Evolutionary conservation across 2,329 filamentous ascomycete species (phyloP).

Genomic region (Curvularia sp.): DNA sequence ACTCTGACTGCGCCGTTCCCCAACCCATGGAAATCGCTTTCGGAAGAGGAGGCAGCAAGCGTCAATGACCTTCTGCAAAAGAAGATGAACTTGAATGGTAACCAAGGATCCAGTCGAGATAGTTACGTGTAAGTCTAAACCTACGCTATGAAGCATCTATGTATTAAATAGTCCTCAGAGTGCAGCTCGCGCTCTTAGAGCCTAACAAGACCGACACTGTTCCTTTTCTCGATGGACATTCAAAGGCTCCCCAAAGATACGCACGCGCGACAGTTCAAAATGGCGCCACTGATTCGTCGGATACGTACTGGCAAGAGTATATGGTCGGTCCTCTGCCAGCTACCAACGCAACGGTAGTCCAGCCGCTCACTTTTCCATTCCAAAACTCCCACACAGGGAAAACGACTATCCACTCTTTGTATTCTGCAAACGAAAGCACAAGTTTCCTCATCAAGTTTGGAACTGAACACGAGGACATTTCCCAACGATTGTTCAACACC

Average conservation of each 20-base stretch:
- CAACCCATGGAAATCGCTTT: slow-evolving; percentile 23
- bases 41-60: slow-evolving; percentile 19
- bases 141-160: background rate
- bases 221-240: slow-evolving; percentile 22
- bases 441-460: slow-evolving; percentile 18
- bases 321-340: slow-evolving; percentile 61
- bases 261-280: slow-evolving; percentile 32
- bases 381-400: slow-evolving; percentile 28
- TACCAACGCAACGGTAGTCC: slow-evolving; percentile 47
- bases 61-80: slow-evolving; percentile 19
- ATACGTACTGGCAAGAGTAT: slow-evolving; percentile 54
- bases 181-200: slow-evolving; percentile 20
- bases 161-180: slow-evolving; percentile 12
- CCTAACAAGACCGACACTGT: slow-evolving; percentile 36
- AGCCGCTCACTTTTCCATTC: slow-evolving; percentile 32
- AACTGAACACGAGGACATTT: slow-evolving; percentile 31
- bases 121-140: slow-evolving; percentile 22
- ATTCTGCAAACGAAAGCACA: slow-evolving; percentile 15
- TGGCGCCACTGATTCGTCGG: slow-evolving; percentile 17
- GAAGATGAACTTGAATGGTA: slow-evolving; percentile 18
- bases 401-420: slow-evolving; percentile 19
- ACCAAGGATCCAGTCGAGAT: slow-evolving; percentile 20
- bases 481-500: slow-evolving; percentile 32
- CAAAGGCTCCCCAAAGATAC: slow-evolving; percentile 25
- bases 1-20: slow-evolving; percentile 17